These are phyloP conservation scores for Leccinellum albellum DNA, from an alignment of 768 basidiomycete genomes.

Conservation along the genomic window DNA sequence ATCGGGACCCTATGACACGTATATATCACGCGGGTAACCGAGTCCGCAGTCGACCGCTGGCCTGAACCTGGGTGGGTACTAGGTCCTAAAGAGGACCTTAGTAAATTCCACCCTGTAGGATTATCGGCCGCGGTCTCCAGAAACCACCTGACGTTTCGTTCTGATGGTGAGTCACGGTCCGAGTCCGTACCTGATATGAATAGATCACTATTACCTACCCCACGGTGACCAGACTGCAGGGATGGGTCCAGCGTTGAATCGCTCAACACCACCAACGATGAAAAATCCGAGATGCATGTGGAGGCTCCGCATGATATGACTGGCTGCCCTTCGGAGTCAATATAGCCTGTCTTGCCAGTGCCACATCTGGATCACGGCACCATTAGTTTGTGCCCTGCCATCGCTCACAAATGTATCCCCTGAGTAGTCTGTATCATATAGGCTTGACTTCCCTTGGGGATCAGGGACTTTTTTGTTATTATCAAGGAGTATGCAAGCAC, in stretches of 20 bases:
- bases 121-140: background rate
- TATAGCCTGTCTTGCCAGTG: too few species aligned
- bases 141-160: background rate
- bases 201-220: background rate
- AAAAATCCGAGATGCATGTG: too few species aligned
- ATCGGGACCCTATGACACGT: background rate
- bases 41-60: background rate
- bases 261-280: background rate
- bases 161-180: background rate
- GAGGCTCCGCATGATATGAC: background rate
- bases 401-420: background rate
- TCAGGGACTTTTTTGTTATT: background rate
- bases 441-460: background rate
- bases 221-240: background rate
- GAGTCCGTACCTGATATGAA: background rate
- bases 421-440: background rate
- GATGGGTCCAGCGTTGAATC: too few species aligned
- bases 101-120: background rate
- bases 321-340: too few species aligned
- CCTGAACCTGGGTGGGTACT: too few species aligned
- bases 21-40: background rate
- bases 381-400: background rate
- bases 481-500: background rate
- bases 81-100: too few species aligned
- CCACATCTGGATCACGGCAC: background rate